phyloP scores from a whole-genome alignment of 2,329 filamentous ascomycete species.

The Hymenoscyphus albidus region DNA sequence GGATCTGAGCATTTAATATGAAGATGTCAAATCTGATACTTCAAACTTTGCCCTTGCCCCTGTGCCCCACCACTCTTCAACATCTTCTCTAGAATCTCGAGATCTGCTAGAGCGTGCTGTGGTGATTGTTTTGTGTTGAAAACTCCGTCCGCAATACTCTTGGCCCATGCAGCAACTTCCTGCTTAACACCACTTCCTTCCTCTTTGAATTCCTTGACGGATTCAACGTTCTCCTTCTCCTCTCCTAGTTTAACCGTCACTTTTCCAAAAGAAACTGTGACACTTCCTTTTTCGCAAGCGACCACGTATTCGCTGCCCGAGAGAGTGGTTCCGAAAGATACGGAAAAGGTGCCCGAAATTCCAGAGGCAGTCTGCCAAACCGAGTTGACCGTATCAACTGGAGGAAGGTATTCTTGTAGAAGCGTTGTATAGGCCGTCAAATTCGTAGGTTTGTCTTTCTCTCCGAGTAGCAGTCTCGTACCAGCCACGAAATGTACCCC shows the following conservation, averaged over 20 bases:
- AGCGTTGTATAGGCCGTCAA: slow-evolving; percentile 30
- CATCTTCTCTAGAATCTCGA: slow-evolving; percentile 35
- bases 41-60: slow-evolving; percentile 25
- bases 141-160: slow-evolving; percentile 27
- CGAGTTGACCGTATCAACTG: slow-evolving; percentile 34
- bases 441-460: slow-evolving; percentile 23
- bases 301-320: slow-evolving; percentile 31
- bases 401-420: slow-evolving; percentile 31
- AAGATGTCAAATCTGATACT: slow-evolving; percentile 21
- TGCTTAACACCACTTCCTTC: slow-evolving; percentile 32
- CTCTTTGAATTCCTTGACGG: slow-evolving; percentile 30
- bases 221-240: slow-evolving; percentile 25
- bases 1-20: slow-evolving; percentile 9
- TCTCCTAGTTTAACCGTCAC: slow-evolving; percentile 30
- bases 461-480: slow-evolving; percentile 55
- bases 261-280: slow-evolving; percentile 25
- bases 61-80: slow-evolving; percentile 35
- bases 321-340: slow-evolving; percentile 33
- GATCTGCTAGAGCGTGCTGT: slow-evolving; percentile 29
- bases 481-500: slow-evolving; percentile 70
- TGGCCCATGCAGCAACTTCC: slow-evolving; percentile 33
- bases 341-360: slow-evolving; percentile 32
- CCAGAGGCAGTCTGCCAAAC: slow-evolving; percentile 34
- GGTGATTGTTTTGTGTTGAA: slow-evolving; percentile 27
- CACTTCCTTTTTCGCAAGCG: slow-evolving; percentile 34